Evolutionary conservation across 805 yeast genomes (phyloP), one percentile per base, ranked within the genome.

Genomic region (Pichia heedii): DNA sequence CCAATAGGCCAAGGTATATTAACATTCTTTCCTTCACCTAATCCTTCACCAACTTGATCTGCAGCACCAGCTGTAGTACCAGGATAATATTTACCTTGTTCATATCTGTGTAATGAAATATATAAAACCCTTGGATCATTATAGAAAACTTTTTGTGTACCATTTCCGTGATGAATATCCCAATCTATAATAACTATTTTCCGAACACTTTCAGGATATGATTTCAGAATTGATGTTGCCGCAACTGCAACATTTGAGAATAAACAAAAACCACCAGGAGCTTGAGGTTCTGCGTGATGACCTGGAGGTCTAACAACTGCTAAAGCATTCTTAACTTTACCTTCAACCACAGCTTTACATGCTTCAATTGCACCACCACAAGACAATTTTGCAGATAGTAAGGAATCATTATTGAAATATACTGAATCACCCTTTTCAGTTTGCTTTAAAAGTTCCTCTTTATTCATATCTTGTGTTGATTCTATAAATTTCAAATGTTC

Each of bases 151-250:
- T 84, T 82, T 62, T 93, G 98, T 1, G 99, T 93, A 33, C 99
- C 99, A 62, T 93, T 93, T 22, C 99, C 99, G 62, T 93, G 99
- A 63, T 93, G 99, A 39, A 93, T 88, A 63, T 93, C 99, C 99
- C 99, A 93, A 62, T 93, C 99, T 20, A 89, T 57, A 46, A 93
- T 80, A 45, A 87, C 77, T 33, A 93, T 85, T 53, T 76, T 76
- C 49, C 95, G 71, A 7, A 90, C 95, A 22, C 86, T 75, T 55
- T 90, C 97, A 0, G 97, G 96, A 61, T 87, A 90, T 44, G 75
- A 71, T 52, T 79, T 79, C 45, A 93, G 66, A 50, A 89, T 82
- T 46, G 81, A 79, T 56, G 84, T 84, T 16, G 97, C 95, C 2
- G 98, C 97, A 18, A 93, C 96, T 0, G 97, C 96, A 21, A 93